These are phyloP conservation scores for Balamuthia mandrillaris DNA, from an alignment of 208 protist species.

Conservation along the genomic window DNA sequence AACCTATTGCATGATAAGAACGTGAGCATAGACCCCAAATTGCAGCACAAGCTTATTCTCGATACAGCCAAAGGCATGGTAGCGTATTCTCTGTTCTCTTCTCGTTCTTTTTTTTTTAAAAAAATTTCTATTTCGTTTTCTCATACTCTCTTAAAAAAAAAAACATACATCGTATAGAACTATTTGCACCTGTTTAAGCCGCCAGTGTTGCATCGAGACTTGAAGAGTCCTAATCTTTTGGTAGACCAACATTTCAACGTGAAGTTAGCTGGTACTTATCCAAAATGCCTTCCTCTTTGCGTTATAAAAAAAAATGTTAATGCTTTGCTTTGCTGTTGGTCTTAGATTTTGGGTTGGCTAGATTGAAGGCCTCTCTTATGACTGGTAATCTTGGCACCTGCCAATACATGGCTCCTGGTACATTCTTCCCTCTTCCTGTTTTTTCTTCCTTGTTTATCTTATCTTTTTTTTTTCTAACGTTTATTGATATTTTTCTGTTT, in stretches of 20 bases:
- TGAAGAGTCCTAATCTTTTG: constrained; percentile 38
- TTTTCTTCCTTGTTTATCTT: not conserved
- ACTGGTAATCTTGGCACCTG: constrained; percentile 37
- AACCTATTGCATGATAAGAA: constrained; percentile 25
- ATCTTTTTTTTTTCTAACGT: not conserved
- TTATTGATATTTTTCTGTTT: no score
- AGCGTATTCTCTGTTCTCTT: not conserved
- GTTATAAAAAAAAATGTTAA: no score
- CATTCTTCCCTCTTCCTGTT: not conserved
- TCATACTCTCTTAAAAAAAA: no score
- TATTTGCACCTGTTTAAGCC: constrained; percentile 40
- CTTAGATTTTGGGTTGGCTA: constrained; percentile 12
- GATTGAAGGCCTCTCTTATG: constrained; percentile 16
- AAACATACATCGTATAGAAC: no score
- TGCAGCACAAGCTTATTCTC: constrained; percentile 16
- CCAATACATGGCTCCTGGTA: constrained; percentile 41
- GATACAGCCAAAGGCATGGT: constrained; percentile 37
- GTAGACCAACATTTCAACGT: constrained; percentile 32
- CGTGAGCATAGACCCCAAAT: constrained; percentile 10
- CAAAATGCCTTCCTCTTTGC: no score
- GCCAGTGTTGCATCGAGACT: constrained; percentile 23
- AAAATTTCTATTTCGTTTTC: not conserved
- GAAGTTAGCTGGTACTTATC: not conserved
- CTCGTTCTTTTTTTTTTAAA: not conserved
- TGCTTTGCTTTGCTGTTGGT: no score